Conservation (phyloP, 306 rosid species). For the Oxytropis ochrocephala region DNA sequence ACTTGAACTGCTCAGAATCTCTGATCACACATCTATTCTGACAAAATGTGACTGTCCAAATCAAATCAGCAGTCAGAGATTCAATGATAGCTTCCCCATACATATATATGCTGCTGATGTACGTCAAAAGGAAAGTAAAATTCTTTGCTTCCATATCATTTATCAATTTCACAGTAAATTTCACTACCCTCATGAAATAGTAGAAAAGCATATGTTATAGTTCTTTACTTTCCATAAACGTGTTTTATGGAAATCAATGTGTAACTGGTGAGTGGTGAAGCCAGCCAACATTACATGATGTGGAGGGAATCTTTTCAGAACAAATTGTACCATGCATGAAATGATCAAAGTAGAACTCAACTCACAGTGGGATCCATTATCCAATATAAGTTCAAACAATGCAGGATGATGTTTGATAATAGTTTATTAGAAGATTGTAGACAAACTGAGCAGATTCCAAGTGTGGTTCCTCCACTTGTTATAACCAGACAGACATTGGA, state of each 20-base stretch:
- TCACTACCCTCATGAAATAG: no score
- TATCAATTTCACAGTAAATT: not conserved
- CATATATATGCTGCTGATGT: not conserved
- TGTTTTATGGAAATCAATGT: not conserved
- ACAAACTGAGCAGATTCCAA: conserved; percentile 13
- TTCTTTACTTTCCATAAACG: not conserved
- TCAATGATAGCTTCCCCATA: not conserved
- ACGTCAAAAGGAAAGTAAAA: not conserved
- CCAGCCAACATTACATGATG: conserved; percentile 9
- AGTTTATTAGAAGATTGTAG: not conserved
- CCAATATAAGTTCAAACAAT: no score
- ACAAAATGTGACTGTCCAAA: not conserved
- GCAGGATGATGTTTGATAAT: not conserved
- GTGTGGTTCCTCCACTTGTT: conserved; percentile 9
- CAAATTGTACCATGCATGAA: conserved; percentile 11
- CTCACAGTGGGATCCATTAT: no score
- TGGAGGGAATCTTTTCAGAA: conserved; percentile 11
- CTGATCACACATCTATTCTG: not conserved
- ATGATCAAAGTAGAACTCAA: not conserved
- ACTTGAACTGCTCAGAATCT: not conserved
- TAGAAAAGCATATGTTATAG: not conserved
- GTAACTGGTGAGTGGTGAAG: conserved; percentile 12
- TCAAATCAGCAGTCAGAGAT: not conserved
- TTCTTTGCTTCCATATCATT: not conserved
- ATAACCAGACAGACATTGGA: conserved; percentile 13